These are phyloP conservation scores for Ensete ventricosum DNA, from an alignment of 176 grass and related monocot genomes.

Conservation along the genomic window DNA sequence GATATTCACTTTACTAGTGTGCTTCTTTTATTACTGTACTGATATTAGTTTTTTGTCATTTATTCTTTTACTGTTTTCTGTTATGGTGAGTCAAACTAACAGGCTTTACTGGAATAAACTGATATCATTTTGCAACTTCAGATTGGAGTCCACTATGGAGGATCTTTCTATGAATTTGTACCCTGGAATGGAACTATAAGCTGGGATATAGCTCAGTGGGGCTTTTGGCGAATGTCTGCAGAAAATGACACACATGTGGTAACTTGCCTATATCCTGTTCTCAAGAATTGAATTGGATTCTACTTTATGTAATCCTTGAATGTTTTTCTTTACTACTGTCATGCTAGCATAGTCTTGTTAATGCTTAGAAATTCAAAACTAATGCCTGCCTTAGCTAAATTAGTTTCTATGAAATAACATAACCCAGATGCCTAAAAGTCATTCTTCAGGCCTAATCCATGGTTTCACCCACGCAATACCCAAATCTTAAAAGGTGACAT, in stretches of 20 bases:
- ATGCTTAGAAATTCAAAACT: neutral
- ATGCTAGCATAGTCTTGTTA: neutral
- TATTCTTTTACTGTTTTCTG: no score
- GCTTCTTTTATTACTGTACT: no score
- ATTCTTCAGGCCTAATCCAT: no score
- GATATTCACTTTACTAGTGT: neutral
- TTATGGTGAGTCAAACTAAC: neutral
- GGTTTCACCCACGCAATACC: no score
- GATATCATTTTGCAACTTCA: slow-evolving; percentile 28
- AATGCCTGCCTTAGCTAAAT: neutral
- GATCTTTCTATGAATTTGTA: slow-evolving; percentile 85
- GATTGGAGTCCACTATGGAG: slow-evolving; percentile 86
- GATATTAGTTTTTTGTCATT: no score
- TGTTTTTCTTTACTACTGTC: neutral
- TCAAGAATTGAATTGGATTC: neutral
- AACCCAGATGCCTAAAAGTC: no score
- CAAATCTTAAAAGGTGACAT: no score
- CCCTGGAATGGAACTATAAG: slow-evolving; percentile 74
- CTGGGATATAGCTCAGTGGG: slow-evolving; percentile 79
- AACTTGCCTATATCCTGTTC: slow-evolving; percentile 5
- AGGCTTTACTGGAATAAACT: neutral
- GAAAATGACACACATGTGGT: slow-evolving; percentile 75
- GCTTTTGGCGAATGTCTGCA: slow-evolving; percentile 73
- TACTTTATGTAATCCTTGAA: neutral
- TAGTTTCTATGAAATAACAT: neutral